A percentile compares a stretch with the other conserved stretches of the same genome.
phyloP scores from a whole-genome alignment of 768 basidiomycete genomes.

The Pleurotus platypus region DNA sequence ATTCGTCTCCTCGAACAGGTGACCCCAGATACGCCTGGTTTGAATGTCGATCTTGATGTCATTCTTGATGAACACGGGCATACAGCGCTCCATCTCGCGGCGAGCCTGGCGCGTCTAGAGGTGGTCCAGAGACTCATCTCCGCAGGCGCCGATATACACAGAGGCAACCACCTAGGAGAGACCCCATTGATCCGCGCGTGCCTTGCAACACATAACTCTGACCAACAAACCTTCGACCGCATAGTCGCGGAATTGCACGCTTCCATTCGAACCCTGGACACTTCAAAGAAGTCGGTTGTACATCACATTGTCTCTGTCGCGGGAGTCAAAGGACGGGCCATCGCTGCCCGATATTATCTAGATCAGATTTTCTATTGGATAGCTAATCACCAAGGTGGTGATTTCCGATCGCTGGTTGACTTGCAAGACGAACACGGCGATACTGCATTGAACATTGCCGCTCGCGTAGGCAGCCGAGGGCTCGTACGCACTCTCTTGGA shows the following conservation, averaged over 20 bases:
- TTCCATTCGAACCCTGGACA: conserved; percentile 87
- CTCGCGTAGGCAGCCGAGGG: conserved; percentile 86
- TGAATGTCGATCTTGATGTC: conserved; percentile 65
- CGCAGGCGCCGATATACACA: conserved; percentile 81
- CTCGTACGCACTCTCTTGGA: conserved; percentile 85
- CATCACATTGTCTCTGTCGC: conserved; percentile 92
- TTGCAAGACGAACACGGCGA: conserved; percentile 94
- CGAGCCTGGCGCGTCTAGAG: conserved; percentile 72
- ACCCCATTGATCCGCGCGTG: conserved; percentile 92
- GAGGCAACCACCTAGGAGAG: conserved; percentile 92
- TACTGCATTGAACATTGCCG: conserved; percentile 93
- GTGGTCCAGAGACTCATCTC: conserved; percentile 68
- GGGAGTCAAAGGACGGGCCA: conserved; percentile 84
- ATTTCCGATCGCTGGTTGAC: conserved; percentile 80
- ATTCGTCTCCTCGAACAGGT: conserved; percentile 67
- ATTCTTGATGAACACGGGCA: conserved; percentile 94
- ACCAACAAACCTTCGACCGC: conserved; percentile 67
- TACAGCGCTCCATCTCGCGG: conserved; percentile 90
- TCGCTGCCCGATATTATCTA: conserved; percentile 86
- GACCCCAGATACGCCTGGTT: conserved; percentile 32
- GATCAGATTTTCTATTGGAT: conserved; percentile 87
- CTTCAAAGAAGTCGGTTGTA: conserved; percentile 77
- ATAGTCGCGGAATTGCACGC: conserved; percentile 63
- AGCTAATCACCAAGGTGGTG: conserved; percentile 69
- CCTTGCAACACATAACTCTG: conserved; percentile 83